Evolutionary conservation across 2,329 filamentous ascomycete species (phyloP).

Genomic region (Ceratocystis smalleyi): DNA sequence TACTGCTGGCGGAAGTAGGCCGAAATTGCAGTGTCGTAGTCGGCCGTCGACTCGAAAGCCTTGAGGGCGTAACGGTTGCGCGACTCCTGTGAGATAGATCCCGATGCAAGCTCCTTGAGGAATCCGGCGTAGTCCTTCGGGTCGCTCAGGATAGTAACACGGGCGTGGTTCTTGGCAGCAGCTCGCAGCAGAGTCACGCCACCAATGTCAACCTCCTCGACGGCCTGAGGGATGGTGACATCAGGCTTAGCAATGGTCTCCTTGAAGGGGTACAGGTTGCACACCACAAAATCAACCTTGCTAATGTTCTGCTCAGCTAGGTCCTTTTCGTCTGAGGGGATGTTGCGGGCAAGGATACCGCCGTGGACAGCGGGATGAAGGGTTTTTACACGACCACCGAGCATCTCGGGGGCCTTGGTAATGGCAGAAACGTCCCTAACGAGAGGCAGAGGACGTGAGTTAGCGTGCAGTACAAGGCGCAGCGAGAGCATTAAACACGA

Average conservation of each 20-base stretch:
- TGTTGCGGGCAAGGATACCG: slow-evolving; percentile 82
- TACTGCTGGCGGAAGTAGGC: slow-evolving; percentile 98
- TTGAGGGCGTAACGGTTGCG: slow-evolving; percentile 86
- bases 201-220: slow-evolving; percentile 97
- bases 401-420: slow-evolving; percentile 93
- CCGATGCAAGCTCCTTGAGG: slow-evolving; percentile 73
- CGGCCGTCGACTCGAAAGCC: slow-evolving; percentile 94
- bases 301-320: slow-evolving; percentile 86
- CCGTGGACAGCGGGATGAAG: slow-evolving; percentile 86
- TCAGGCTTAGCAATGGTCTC: slow-evolving; percentile 95
- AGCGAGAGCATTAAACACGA: not conserved
- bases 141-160: slow-evolving; percentile 91
- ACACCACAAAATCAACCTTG: slow-evolving; percentile 91
- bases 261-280: slow-evolving; percentile 99
- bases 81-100: slow-evolving; percentile 71
- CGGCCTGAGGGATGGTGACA: slow-evolving; percentile 88
- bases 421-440: slow-evolving; percentile 87
- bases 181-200: slow-evolving; percentile 92
- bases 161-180: slow-evolving; percentile 92
- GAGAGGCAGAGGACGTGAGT: not conserved
- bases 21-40: slow-evolving; percentile 88
- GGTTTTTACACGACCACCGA: slow-evolving; percentile 73
- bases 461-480: not conserved
- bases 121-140: slow-evolving; percentile 89
- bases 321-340: slow-evolving; percentile 92